Base-by-base conservation (phyloP, 2,329 filamentous ascomycete genomes). In the Diaporthe sp. region DNA sequence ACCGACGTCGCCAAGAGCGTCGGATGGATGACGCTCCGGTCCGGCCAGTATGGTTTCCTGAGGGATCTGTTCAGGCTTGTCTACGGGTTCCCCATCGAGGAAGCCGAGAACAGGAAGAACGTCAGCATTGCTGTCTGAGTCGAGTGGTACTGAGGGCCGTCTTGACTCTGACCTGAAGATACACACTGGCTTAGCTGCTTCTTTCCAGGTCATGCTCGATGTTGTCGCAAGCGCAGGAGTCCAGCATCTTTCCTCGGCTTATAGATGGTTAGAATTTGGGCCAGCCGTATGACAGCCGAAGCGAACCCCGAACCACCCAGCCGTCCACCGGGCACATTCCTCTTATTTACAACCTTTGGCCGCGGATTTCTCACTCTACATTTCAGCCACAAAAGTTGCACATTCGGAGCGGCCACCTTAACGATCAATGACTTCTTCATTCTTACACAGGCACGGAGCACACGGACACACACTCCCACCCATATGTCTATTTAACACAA, bases 1-100 rank as follows among this genome's bases (percentile, higher is more conserved):
- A 84, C 87, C n/a, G 95, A 98, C 78, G 91, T 97, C 76, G 94
- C 94, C 47, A 93, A 92, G 82, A 94, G 94, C 67, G 93, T 98
- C 9, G 87, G 89, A 70, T 93, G 92, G 87, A 94, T 98, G 90
- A 90, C 90, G 70, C 87, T 91, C 73, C 92, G 90, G 50, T 88
- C 89, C 38, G 89, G 91, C 73, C 60, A 95, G 79, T 97, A 97
- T 82, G 87, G 87, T 12, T 98, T 96, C 88, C 85, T 98, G 77
- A 88, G 91, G 67, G 95, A 98, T 79, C 86, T 98, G 19, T 98
- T 94, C 85, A 90, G 91, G 71, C 88, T 96, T 54, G 95, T 98
- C 3, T 97, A 97, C 82, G 94, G 95, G 4, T 96, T 96, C 80
- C 90, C 93, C 64, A 84, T 95, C 22, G 95, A 98, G 72, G 95